Base-by-base conservation (phyloP, 495 filamentous ascomycete genomes). In the Lophium mytilinum region DNA sequence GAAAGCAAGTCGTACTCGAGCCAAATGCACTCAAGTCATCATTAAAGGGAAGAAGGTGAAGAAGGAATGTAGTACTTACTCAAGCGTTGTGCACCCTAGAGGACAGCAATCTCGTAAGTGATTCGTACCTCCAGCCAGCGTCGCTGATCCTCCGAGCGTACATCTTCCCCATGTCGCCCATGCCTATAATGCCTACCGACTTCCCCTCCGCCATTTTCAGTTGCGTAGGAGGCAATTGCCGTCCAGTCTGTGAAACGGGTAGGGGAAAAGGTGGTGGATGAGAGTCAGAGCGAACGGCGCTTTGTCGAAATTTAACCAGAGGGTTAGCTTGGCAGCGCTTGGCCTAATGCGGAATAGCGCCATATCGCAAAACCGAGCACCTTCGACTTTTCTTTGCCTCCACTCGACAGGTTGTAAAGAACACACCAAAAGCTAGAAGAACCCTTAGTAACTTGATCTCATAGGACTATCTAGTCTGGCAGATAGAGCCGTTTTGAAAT, bases 21-120 rank as follows among this genome's bases (percentile, higher is more conserved):
- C 90, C 90, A 96, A 96, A 96, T 96, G 90, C 90, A 88, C 90
- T 96, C 90, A 89, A 88, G 89, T 96, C 90, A 96, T 95, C 90
- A 92, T 90, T 61, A 56, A 41, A 47, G 49, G 48, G 52, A 62
- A 65, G 46, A 52, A 61, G 45, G 39, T 49, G 49, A 61, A 50
- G 52, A 60, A 55, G 42, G 51, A 63, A 55, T 60, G 62, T 49
- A 61, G 12, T 18, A 37, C 57, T 46, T 62, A 61, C 57, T 45
- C 53, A 18, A 18, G 19, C 19, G 19, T 30, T 30, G 24, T 30
- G 24, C 24, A 30, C 24, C 24, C 24, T 30, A 2, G 24, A 30
- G 24, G 6, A 30, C 2, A 30, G 24, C 2, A 30, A 30, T 30
- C 24, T 30, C 24, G 6, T 30, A 30, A 30, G 24, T 30, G 24